phyloP scores from a whole-genome alignment of 2,329 filamentous ascomycete species.

The Penicillium sp. region DNA sequence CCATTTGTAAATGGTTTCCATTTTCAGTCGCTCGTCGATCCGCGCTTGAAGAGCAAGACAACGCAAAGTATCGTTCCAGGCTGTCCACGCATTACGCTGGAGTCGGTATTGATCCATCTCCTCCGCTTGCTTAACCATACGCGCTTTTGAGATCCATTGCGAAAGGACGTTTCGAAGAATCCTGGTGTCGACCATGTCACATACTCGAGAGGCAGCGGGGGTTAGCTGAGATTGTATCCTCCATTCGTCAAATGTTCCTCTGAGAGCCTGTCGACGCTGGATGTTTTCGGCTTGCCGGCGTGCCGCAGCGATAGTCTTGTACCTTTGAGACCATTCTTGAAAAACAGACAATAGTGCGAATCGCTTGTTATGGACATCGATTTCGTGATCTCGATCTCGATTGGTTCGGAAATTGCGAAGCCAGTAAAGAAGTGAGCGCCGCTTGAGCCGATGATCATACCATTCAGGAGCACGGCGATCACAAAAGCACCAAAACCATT shows the following conservation, averaged over 20 bases:
- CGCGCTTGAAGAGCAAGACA: constrained; percentile 56
- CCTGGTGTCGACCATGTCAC: constrained; percentile 49
- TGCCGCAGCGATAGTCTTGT: constrained; percentile 30
- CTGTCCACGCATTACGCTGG: constrained; percentile 61
- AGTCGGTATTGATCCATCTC: constrained; percentile 57
- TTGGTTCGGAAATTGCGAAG: constrained; percentile 44
- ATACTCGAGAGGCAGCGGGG: constrained; percentile 48
- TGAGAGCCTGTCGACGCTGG: constrained; percentile 40
- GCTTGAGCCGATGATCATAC: constrained; percentile 46
- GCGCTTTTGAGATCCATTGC: constrained; percentile 54
- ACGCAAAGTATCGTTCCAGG: constrained; percentile 66
- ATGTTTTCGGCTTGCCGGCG: constrained; percentile 36
- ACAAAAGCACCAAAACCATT: constrained; percentile 52
- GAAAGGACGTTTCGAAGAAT: constrained; percentile 52
- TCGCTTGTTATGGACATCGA: constrained; percentile 37
- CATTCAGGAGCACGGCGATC: constrained; percentile 49
- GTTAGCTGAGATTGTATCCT: constrained; percentile 46
- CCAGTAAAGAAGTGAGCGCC: constrained; percentile 47
- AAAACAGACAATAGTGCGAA: constrained; percentile 33
- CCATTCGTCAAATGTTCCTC: constrained; percentile 48
- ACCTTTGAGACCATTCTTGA: constrained; percentile 40
- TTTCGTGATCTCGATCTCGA: constrained; percentile 44
- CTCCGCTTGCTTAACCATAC: constrained; percentile 53
- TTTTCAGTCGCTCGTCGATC: constrained; percentile 60
- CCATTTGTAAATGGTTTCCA: constrained; percentile 65